These are phyloP conservation scores for Castanea crenata DNA, from an alignment of 306 rosid genomes.

Conservation along the genomic window DNA sequence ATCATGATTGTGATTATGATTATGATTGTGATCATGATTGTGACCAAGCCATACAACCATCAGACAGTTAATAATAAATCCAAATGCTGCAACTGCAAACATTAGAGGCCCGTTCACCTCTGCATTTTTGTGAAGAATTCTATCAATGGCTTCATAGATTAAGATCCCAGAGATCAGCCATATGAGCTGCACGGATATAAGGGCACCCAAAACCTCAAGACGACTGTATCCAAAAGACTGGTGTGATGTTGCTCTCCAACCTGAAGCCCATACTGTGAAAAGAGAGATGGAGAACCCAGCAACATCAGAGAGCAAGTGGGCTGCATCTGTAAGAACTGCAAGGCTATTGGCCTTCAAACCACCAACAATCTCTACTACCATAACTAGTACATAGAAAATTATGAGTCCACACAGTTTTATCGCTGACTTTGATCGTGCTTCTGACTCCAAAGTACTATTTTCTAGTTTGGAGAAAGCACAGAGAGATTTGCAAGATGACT, in stretches of 20 bases:
- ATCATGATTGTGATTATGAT: conserved; percentile 1
- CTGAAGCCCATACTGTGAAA: conserved; percentile 79
- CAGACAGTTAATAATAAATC: conserved; percentile 62
- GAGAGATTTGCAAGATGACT: conserved; percentile 32
- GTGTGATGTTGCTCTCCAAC: conserved; percentile 76
- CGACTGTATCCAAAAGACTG: conserved; percentile 83
- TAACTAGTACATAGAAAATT: conserved; percentile 54
- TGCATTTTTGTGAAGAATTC: conserved; percentile 40
- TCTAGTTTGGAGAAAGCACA: conserved; percentile 62
- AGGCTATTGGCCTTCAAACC: conserved; percentile 88
- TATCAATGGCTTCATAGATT: conserved; percentile 68
- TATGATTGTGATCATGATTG: conserved; percentile 25
- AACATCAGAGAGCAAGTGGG: conserved; percentile 82
- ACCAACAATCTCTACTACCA: conserved; percentile 73
- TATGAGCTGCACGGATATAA: conserved; percentile 77
- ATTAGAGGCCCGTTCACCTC: conserved; percentile 73
- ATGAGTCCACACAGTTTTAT: conserved; percentile 64
- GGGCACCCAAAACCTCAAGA: conserved; percentile 90
- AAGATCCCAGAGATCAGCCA: conserved; percentile 81
- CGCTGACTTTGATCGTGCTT: conserved; percentile 53
- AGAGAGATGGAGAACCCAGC: conserved; percentile 78
- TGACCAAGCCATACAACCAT: conserved; percentile 95
- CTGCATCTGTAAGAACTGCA: conserved; percentile 84
- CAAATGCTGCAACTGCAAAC: conserved; percentile 82
- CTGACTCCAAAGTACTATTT: conserved; percentile 41